Evolutionary conservation across 306 rosid species (phyloP), one percentile per base, ranked within the genome.

Genomic region (Vicia villosa): DNA sequence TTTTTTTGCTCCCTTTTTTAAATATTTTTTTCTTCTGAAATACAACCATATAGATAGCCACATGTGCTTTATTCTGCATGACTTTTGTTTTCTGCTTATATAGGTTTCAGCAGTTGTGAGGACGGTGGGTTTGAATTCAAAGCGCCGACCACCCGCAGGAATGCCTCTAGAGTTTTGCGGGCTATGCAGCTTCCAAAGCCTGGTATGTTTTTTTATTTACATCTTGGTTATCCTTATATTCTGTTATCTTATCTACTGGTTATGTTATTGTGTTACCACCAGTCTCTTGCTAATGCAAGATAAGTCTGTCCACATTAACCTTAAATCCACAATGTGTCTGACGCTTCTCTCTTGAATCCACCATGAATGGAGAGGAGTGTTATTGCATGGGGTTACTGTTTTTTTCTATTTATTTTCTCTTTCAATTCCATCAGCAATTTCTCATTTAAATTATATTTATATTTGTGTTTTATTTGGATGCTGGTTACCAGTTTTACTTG

Each of bases 111-210:
- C 50, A 49, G 30, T 70, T 72, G 82, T 66, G 85, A 83, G 42
- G 77, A 55, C 62, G 85, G 74, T 16, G 89, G 77, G 66, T 93
- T 90, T 77, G 89, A 88, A 77, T 85, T 94, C 74, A 72, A 68
- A 54, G 97, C 97, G 1, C 98, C 98, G 28, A 94, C 98, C 40
- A 90, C 96, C 49, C 34, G 76, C 56, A 83, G 77, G 76, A 94
- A 94, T 82, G 89, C 94, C 6, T 54, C 83, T 68, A 86, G 98
- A 77, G 90, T 88, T 60, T 79, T 94, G 66, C 93, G 97, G 36
- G 98, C 98, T 28, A 82, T 90, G 98, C 98, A 94, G 78, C 97
- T 94, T 78, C 82, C 89, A 34, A 94, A 84, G 76, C 97, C 98
- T 63, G 96, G 97, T 93, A 84, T 64, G 69, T 54, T 47, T 6